Base-by-base conservation (phyloP, 106 monocot species). In the Dioscorea zingiberensis region DNA sequence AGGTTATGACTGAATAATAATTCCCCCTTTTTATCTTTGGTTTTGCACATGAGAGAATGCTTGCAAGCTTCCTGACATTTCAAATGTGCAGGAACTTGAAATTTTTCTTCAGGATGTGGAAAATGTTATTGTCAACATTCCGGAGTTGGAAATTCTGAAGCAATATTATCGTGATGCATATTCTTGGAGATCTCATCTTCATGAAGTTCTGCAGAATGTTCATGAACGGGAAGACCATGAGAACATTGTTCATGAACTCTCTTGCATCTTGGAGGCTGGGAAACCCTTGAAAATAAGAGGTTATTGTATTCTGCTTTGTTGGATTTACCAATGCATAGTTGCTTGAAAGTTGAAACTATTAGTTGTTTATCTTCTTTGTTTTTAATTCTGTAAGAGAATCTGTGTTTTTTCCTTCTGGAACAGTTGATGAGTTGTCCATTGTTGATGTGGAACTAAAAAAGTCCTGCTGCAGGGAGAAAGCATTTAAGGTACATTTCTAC, bases 401-500 rank as follows among this genome's bases (percentile, higher is more conserved):
- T 54, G 4, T 12, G 13, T 23, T 64, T 57, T 47, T 61, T 62
- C 44, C 70, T 47, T 47, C 19, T 73, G 27, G 47, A 59, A 69
- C 77, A 91, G 86, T 83, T 73, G 90, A 91, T 47, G 90, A 91
- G 58, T 49, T 91, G 51, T 64, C 71, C 16, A 10, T 84, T 64
- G 76, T 87, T 25, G 78, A 86, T 63, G 63, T 57, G 61, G 86
- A 87, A 75, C 68, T 91, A 32, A 71, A 70, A 25, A 83, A 63
- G 69, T 68, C 75, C 48, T 61, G 12, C 19, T 91, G 86, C 58
- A 83, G 83, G 76, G 72, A 83, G 60, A 44, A 46, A 46, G 63
- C 63, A 19, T 28, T n/a, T 19, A 63, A 63, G 63, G 63, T 63
- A 45, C 19, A 21, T 29, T 13, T 67, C 60, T 48, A 38, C 38